Conservation (phyloP, 169 alveolate genomes). For the Cryptosporidium muris region DNA sequence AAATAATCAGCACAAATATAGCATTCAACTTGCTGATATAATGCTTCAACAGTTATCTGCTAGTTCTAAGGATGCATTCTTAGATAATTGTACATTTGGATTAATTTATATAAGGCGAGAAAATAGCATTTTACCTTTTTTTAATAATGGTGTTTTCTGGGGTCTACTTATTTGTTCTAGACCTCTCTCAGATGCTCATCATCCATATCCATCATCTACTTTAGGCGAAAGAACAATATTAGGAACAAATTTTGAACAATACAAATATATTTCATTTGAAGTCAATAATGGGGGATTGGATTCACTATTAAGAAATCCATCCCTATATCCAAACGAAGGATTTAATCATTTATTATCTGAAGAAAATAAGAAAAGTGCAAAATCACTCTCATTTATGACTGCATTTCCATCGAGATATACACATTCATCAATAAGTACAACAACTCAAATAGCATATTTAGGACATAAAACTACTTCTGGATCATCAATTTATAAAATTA, state of each 20-base stretch:
- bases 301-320: too few species aligned
- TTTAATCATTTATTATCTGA: too few species aligned
- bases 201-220: constrained; percentile 48
- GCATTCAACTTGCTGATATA: constrained; percentile 42
- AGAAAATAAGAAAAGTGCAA: neutral
- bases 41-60: constrained; percentile 36
- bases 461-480: too few species aligned
- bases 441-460: too few species aligned
- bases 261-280: constrained; percentile 33
- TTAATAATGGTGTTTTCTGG: constrained; percentile 42
- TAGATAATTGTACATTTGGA: constrained; percentile 63
- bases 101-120: constrained; percentile 33
- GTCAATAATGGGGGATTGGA: neutral
- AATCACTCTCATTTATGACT: constrained; percentile 7
- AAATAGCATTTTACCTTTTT: constrained; percentile 27
- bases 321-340: too few species aligned
- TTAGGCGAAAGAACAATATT: constrained; percentile 46
- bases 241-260: constrained; percentile 27
- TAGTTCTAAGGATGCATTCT: constrained; percentile 31
- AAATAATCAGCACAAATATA: constrained; percentile 45
- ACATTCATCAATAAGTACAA: too few species aligned
- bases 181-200: constrained; percentile 56
- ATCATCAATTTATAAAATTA: too few species aligned
- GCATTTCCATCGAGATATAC: neutral
- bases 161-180: constrained; percentile 55